A percentile compares a stretch with the other conserved stretches of the same genome.
phyloP scores from a whole-genome alignment of 2,329 filamentous ascomycete genomes.

The Calycina herbarum region DNA sequence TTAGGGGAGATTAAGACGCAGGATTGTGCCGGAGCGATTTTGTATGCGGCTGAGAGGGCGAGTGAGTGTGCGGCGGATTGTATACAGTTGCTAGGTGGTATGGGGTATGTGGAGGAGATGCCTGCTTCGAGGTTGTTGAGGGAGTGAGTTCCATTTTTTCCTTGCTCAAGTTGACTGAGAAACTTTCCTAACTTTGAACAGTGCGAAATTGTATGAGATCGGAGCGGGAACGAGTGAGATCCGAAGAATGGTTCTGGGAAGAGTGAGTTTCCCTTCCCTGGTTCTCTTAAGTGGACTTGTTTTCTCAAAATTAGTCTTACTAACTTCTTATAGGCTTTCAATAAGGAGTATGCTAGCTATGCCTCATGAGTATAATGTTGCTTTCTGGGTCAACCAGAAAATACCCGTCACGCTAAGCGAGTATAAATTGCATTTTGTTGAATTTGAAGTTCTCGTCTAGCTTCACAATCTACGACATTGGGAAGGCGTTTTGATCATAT shows the following conservation, averaged over 20 bases:
- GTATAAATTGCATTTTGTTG: too few species aligned
- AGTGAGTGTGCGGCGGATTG: constrained; percentile 85
- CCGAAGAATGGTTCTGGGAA: constrained; percentile 87
- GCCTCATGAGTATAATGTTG: constrained; percentile 16
- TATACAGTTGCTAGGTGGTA: constrained; percentile 90
- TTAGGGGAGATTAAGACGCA: constrained; percentile 72
- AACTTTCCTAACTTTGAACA: constrained; percentile 40
- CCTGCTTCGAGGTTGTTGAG: constrained; percentile 81
- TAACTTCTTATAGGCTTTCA: constrained; percentile 30
- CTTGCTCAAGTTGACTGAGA: neutral
- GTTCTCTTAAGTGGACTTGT: too few species aligned
- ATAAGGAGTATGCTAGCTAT: constrained; percentile 36
- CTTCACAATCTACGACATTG: too few species aligned
- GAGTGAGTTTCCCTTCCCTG: constrained; percentile 20
- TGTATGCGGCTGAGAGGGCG: constrained; percentile 89
- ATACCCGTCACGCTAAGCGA: too few species aligned
- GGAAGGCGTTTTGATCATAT: too few species aligned
- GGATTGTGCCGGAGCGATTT: constrained; percentile 90
- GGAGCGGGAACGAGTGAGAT: constrained; percentile 96
- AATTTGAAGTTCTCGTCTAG: too few species aligned
- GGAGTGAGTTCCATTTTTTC: constrained; percentile 42
- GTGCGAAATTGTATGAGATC: constrained; percentile 86
- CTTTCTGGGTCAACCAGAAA: too few species aligned
- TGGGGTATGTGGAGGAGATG: constrained; percentile 96
- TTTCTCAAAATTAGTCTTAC: neutral